Evolutionary conservation across 164 flowering plant genomes (phyloP), one percentile per base, ranked within the genome.

Genomic region (Piper betle): DNA sequence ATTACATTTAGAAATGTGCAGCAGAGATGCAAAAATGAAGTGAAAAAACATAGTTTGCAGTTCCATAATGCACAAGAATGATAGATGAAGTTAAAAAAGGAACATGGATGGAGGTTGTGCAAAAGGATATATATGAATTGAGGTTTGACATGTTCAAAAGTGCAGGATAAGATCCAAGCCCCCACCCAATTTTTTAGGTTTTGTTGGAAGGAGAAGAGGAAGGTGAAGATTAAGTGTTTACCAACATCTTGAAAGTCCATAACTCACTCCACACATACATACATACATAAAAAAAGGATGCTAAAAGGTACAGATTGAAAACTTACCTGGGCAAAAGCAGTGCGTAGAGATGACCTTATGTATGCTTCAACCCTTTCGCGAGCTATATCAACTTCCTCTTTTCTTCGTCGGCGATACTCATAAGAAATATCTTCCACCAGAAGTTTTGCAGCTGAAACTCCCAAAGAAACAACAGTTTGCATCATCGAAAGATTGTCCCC

Each of bases 251-350:
- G 33, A 25, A 25, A 25, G 33, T 25, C 33, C 33, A 25, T 25
- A 25, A 25, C 33, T 25, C 38, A 52, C 39, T 19, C n/a, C 17
- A 37, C 20, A 52, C 5, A 52, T 12, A 48, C 33, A 37, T 38
- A 19, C 12, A 42, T 53, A 37, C 6, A 11, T 58, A 1, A 38
- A 39, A 4, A 19, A 13, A 39, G 15, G 17, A 39, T 39, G 17
- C 25, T 16, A 54, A 10, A 57, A 57, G 17, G 13, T 37, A 8
- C 12, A 6, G 38, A 6, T 10, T 54, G 56, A 39, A 11, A 37
- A 77, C 95, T 79, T 75, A 80, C 98, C 96, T 87, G 91, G 60
- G 91, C 73, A 74, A 87, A 92, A 61, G 93, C 96, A 52, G 71
- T 59, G 18, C 82, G 82, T 7, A 89, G 41, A 1, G 98, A 92